Evolutionary conservation across 306 rosid genomes (phyloP).

Genomic region (Casuarina cunninghamiana): DNA sequence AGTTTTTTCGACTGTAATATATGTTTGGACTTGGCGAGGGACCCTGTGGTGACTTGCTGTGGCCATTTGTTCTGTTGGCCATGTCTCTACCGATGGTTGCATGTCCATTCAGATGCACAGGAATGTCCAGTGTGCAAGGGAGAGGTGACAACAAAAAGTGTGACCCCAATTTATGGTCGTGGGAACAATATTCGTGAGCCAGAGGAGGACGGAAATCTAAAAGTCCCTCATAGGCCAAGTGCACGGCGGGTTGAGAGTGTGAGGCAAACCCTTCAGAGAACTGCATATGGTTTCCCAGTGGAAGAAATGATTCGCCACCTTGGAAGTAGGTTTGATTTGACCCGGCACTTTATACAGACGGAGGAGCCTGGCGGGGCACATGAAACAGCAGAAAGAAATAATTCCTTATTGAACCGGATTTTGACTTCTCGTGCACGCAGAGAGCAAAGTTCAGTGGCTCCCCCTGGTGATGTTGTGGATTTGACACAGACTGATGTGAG

Average conservation of each 20-base stretch:
- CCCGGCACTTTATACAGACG: constrained; percentile 53
- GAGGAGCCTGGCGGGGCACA: constrained; percentile 49
- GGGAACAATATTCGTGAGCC: constrained; percentile 45
- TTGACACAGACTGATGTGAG: constrained; percentile 43
- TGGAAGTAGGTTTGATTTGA: constrained; percentile 72
- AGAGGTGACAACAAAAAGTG: constrained; percentile 66
- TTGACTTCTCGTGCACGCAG: constrained; percentile 79
- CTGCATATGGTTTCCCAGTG: constrained; percentile 56
- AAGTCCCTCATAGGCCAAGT: constrained; percentile 77
- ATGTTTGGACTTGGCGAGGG: constrained; percentile 86
- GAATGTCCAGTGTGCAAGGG: constrained; percentile 99
- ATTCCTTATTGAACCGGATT: constrained; percentile 64
- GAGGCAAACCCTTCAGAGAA: constrained; percentile 80
- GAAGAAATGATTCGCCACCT: constrained; percentile 91
- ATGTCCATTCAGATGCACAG: constrained; percentile 80
- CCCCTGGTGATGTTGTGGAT: constrained; percentile 59
- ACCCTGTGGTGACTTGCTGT: constrained; percentile 95
- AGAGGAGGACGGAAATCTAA: constrained; percentile 71
- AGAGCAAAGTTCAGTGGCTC: constrained; percentile 52
- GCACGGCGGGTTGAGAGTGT: constrained; percentile 90
- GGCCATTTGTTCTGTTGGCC: constrained; percentile 98
- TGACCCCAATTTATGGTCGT: constrained; percentile 92
- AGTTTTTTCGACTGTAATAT: constrained; percentile 91
- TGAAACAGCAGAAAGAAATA: constrained; percentile 59
- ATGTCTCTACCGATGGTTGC: constrained; percentile 83